Evolutionary conservation across 192 early-diverging fungal genomes (phyloP).

Genomic region (Kappamyces sp.): DNA sequence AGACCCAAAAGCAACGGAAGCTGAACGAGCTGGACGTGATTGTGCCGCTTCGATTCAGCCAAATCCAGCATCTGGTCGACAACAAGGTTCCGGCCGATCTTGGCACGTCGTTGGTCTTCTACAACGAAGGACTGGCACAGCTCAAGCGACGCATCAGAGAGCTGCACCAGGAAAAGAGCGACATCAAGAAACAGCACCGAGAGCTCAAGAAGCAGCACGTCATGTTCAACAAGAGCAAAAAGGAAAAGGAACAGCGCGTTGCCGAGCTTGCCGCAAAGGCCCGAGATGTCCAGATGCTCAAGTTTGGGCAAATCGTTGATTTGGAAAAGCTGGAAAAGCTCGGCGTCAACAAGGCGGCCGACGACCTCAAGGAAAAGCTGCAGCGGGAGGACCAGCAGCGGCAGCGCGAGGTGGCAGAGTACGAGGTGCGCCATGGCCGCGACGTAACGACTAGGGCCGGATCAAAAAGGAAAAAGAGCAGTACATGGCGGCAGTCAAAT

Average conservation of each 20-base stretch:
- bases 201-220: slow-evolving; percentile 59
- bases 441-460: slow-evolving; percentile 19
- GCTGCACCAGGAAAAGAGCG: slow-evolving; percentile 58
- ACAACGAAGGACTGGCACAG: slow-evolving; percentile 41
- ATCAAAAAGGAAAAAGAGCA: slow-evolving; percentile 33
- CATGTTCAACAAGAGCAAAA: slow-evolving; percentile 42
- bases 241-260: slow-evolving; percentile 53
- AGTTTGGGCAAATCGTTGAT: slow-evolving; percentile 59
- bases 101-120: slow-evolving; percentile 44
- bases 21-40: slow-evolving; percentile 58
- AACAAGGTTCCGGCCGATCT: slow-evolving; percentile 41
- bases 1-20: slow-evolving; percentile 60
- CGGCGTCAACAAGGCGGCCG: slow-evolving; percentile 55
- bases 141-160: slow-evolving; percentile 49
- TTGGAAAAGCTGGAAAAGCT: slow-evolving; percentile 56
- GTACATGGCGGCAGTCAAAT: slow-evolving; percentile 39
- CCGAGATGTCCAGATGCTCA: slow-evolving; percentile 59
- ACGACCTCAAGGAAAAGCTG: slow-evolving; percentile 55
- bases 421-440: slow-evolving; percentile 27
- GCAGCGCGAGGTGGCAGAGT: slow-evolving; percentile 36
- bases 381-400: slow-evolving; percentile 46
- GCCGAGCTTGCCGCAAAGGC: slow-evolving; percentile 44
- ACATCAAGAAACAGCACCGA: slow-evolving; percentile 54
- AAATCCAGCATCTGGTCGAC: slow-evolving; percentile 48
- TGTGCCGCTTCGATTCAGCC: slow-evolving; percentile 49